phyloP scores from a whole-genome alignment of 2,329 filamentous ascomycete genomes.

The Epichloe glyceriae region DNA sequence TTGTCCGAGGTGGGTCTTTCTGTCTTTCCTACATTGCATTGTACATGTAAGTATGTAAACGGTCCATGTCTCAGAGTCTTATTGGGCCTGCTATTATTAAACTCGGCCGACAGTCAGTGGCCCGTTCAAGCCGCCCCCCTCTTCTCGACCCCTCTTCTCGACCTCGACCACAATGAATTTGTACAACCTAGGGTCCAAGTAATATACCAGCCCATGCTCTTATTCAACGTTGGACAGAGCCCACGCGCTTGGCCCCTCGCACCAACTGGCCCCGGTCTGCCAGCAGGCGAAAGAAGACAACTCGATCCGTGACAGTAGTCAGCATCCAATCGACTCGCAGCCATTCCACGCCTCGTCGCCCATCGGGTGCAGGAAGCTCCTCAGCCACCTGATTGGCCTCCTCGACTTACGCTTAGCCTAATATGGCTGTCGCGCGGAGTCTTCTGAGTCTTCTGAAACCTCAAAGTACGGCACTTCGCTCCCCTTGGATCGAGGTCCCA shows the following conservation, averaged over 20 bases:
- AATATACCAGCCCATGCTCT: neutral
- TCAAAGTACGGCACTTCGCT: neutral
- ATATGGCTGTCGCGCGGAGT: slow-evolving; percentile 12
- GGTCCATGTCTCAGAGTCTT: neutral
- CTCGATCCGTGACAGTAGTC: neutral
- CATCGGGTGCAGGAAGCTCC: slow-evolving; percentile 16
- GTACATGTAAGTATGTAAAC: too few relatives aligned
- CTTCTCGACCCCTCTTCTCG: neutral
- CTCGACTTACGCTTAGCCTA: slow-evolving; percentile 19
- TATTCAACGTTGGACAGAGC: neutral
- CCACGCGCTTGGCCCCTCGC: neutral
- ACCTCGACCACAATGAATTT: neutral
- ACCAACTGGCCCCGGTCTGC: neutral
- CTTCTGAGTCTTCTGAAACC: slow-evolving; percentile 15
- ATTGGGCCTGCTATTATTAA: slow-evolving; percentile 1
- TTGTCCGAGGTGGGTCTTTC: too few relatives aligned
- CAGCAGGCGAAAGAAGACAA: neutral
- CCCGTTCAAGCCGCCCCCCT: neutral
- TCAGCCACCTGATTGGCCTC: slow-evolving; percentile 21
- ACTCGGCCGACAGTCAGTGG: neutral
- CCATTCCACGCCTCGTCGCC: slow-evolving; percentile 1
- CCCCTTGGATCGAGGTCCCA: neutral
- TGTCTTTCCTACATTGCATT: too few relatives aligned
- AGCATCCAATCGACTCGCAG: slow-evolving; percentile 10
- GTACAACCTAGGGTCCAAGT: neutral